Evolutionary conservation across 1,284 basidiomycete species (phyloP).

Genomic region (Malassezia arunalokei): DNA sequence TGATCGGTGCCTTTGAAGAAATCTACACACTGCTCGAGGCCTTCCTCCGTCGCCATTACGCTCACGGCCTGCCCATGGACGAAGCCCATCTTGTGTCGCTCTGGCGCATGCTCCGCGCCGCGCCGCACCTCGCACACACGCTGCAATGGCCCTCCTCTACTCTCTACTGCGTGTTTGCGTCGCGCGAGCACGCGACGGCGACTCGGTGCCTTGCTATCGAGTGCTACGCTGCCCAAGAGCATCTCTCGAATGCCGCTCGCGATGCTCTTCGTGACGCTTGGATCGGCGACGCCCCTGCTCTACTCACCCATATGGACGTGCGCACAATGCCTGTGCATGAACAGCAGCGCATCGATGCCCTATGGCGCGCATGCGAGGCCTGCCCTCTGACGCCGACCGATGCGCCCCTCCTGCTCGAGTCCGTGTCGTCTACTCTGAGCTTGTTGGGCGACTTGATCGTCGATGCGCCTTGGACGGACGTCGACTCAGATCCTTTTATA

Average conservation of each 20-base stretch:
- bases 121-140: slow-evolving; percentile 4
- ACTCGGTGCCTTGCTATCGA: slow-evolving; percentile 25
- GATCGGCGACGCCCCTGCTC: slow-evolving; percentile 8
- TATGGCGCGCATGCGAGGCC: slow-evolving; percentile 1
- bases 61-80: slow-evolving; percentile 17
- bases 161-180: slow-evolving; percentile 17
- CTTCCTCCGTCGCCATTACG: slow-evolving; percentile 11
- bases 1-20: slow-evolving; percentile 33
- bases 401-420: neutral
- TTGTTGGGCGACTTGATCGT: neutral
- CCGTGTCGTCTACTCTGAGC: neutral
- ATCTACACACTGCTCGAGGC: neutral
- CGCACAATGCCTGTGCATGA: slow-evolving; percentile 10
- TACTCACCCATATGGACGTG: neutral
- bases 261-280: slow-evolving; percentile 21
- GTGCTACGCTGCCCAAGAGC: slow-evolving; percentile 21
- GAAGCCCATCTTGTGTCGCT: slow-evolving; percentile 17
- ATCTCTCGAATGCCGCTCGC: slow-evolving; percentile 18
- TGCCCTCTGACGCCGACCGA: neutral
- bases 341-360: slow-evolving; percentile 1
- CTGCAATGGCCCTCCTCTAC: slow-evolving; percentile 6
- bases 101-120: slow-evolving; percentile 16
- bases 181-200: neutral
- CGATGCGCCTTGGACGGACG: neutral
- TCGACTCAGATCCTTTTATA: slow-evolving; percentile 47